A percentile compares a stretch with the other conserved stretches of the same genome.
Evolutionary conservation across 768 basidiomycete species (phyloP).

Genomic region (Lactifluus piperatus): DNA sequence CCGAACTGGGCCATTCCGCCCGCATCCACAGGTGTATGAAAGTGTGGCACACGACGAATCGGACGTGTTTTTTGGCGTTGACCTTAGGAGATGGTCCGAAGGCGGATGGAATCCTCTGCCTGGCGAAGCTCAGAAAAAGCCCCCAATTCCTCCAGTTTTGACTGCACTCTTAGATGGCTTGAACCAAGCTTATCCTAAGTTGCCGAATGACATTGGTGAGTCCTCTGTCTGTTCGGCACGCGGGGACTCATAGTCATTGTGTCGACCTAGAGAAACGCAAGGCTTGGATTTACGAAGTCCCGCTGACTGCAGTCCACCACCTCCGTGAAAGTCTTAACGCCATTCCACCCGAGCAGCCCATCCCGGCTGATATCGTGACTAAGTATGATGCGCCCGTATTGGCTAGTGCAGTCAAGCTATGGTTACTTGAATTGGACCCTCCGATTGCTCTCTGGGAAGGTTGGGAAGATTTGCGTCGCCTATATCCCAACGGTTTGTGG

Average conservation of each 20-base stretch:
- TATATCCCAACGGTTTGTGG: conserved; percentile 63
- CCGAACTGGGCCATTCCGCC: conserved; percentile 89
- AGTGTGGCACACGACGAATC: conserved; percentile 73
- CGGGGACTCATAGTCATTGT: not conserved
- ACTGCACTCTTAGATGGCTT: conserved; percentile 56
- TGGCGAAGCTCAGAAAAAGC: conserved; percentile 47
- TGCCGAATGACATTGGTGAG: conserved; percentile 58
- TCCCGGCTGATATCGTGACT: conserved; percentile 47
- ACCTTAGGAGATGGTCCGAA: conserved; percentile 86
- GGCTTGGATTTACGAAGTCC: conserved; percentile 93
- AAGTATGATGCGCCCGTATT: conserved; percentile 83
- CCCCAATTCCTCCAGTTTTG: conserved; percentile 65
- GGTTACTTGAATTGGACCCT: conserved; percentile 86
- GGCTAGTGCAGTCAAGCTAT: conserved; percentile 79
- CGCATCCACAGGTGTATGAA: conserved; percentile 78
- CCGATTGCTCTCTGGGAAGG: conserved; percentile 79
- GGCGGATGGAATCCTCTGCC: conserved; percentile 58
- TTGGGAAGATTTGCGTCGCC: conserved; percentile 82
- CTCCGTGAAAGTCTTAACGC: conserved; percentile 80
- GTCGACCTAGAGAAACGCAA: conserved; percentile 64
- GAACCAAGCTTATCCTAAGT: conserved; percentile 48
- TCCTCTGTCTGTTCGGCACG: not conserved
- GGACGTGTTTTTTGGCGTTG: conserved; percentile 87
- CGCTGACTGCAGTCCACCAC: conserved; percentile 72
- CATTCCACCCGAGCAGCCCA: conserved; percentile 43